These are phyloP conservation scores for Cucumis cinereus DNA, from an alignment of 306 rosid genomes.

Conservation along the genomic window DNA sequence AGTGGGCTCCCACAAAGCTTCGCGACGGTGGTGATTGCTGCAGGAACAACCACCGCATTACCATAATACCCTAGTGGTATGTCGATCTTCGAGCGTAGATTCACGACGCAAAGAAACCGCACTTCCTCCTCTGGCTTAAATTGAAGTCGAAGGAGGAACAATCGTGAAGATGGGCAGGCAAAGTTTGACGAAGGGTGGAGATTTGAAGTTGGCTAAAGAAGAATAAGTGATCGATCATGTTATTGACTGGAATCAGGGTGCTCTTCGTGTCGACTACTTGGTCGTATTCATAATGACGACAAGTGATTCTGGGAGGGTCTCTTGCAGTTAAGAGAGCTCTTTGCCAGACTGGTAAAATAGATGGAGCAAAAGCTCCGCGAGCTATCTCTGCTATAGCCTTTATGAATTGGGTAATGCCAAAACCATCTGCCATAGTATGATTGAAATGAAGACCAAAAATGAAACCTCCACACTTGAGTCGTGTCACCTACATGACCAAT, in stretches of 20 bases:
- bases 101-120: not conserved
- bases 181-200: not conserved
- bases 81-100: conserved; percentile 2
- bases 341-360: conserved; percentile 18
- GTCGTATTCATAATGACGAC: conserved; percentile 3
- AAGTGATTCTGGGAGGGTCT: conserved; percentile 14
- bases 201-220: conserved; percentile 5
- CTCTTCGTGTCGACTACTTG: not conserved
- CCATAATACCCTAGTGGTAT: conserved; percentile 24
- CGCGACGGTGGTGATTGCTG: not conserved
- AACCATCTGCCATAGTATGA: not conserved
- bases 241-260: not conserved
- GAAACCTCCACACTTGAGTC: not conserved
- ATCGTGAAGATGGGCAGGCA: conserved; percentile 2
- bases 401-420: conserved; percentile 7
- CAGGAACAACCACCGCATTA: conserved; percentile 3
- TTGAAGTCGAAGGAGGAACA: conserved; percentile 13
- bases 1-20: not conserved
- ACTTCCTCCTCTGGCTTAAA: not conserved
- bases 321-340: not conserved
- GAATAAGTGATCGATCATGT: not conserved
- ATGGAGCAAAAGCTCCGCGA: conserved; percentile 5
- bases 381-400: conserved; percentile 7
- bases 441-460: not conserved
- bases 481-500: not conserved